Evolutionary conservation across 129 eudicot genomes (phyloP), one percentile per base, ranked within the genome.

Genomic region (Dittrichia graveolens): DNA sequence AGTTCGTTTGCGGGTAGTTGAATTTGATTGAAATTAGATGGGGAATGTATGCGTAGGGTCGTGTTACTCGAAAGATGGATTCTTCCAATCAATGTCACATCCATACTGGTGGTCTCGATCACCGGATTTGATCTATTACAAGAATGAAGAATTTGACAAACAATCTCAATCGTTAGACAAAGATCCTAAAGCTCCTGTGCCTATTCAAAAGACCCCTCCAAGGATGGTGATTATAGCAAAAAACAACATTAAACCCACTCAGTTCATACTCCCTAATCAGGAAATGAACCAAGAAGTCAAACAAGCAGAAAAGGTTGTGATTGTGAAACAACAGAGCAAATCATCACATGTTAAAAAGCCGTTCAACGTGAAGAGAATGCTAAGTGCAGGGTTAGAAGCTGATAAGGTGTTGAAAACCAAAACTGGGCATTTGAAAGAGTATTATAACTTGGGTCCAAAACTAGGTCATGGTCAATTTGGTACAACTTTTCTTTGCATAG

Each of bases 391-490:
- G n/a, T 87, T 93, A 52, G 83, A 80, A 59, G 86, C 75, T 19
- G 95, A 93, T 3, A 84, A 85, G 0, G 90, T 89, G 8, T 68
- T 93, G 57, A 86, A 71, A 79, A 87, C 83, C 9, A 89, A 83
- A 71, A 87, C 95, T 0, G 98, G 95, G 18, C 88, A 89, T 75
- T 67, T 93, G 70, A 87, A 93, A 84, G 96, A 93, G 75, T 61
- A 69, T 70, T 93, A 81, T 39, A 82, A 83, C 57, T 71, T 89
- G 45, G 98, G 98, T 49, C 80, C 65, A 12, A 87, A 89, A 52
- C 74, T 93, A 35, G 98, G 98, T 50, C 88, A 87, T 8, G 98
- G 98, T 59, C 96, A 89, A 63, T 93, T 85, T 49, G 98, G 98
- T 54, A 89, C 95, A 0, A 89, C 98, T 11, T 93, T 80, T 75